Conservation (phyloP, 495 filamentous ascomycete species). For the Trichoderma virens region DNA sequence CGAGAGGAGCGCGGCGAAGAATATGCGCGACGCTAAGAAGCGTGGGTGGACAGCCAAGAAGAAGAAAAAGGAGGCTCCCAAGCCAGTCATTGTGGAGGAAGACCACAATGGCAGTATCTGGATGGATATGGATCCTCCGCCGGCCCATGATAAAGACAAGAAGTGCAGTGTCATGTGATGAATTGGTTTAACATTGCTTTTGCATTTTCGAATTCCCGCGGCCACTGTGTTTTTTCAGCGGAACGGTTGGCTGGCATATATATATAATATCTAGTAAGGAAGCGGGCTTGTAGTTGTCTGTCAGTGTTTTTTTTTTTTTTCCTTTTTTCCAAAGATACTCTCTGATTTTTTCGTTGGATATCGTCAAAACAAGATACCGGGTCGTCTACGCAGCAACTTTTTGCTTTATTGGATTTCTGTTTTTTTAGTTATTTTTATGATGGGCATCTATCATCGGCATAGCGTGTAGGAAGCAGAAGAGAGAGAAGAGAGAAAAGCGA, state of each 20-base stretch:
- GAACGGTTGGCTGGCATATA: too few relatives aligned
- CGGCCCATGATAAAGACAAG: conserved; percentile 25
- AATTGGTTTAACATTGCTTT: neutral
- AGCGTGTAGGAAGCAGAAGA: neutral
- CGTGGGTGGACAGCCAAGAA: conserved; percentile 41
- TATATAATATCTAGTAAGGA: neutral
- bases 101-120: conserved; percentile 32
- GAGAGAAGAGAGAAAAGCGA: neutral
- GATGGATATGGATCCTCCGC: conserved; percentile 38
- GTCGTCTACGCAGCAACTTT: neutral
- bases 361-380: neutral
- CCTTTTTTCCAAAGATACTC: neutral
- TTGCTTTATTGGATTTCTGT: neutral
- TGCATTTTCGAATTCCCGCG: neutral
- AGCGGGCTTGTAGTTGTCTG: neutral
- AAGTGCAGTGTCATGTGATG: conserved; percentile 51
- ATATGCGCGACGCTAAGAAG: conserved; percentile 47
- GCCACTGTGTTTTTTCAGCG: neutral
- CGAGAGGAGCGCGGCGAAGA: conserved; percentile 45
- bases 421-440: neutral
- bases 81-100: conserved; percentile 17
- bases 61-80: conserved; percentile 21
- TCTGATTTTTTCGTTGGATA: neutral
- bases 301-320: neutral
- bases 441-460: neutral